These are phyloP conservation scores for Diddensiella caesifluorescens DNA, from an alignment of 805 yeast genomes.

Conservation along the genomic window DNA sequence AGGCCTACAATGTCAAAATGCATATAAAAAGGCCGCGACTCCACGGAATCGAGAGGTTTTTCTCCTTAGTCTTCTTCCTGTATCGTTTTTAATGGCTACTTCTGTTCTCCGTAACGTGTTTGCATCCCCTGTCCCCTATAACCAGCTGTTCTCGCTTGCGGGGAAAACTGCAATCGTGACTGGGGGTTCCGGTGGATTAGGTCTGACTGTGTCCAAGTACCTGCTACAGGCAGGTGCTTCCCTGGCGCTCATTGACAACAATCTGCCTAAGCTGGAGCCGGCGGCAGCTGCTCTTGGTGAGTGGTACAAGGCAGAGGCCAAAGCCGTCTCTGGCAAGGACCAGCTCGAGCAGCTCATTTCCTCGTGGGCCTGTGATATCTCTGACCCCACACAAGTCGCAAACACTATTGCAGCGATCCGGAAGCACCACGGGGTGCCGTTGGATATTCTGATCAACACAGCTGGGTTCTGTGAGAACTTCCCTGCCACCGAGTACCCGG, in stretches of 20 bases:
- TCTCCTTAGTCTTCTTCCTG: no score
- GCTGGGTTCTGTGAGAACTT: constrained; percentile 85
- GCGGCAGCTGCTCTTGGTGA: constrained; percentile 45
- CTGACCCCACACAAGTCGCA: constrained; percentile 57
- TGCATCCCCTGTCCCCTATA: constrained; percentile 3
- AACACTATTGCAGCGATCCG: constrained; percentile 48
- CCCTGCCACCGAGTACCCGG: constrained; percentile 73
- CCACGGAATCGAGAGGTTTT: no score
- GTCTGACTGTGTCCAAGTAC: constrained; percentile 59
- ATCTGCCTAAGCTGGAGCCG: constrained; percentile 51
- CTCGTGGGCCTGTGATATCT: constrained; percentile 71
- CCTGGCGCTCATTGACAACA: constrained; percentile 66
- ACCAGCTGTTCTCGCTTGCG: constrained; percentile 23
- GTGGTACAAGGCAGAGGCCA: constrained; percentile 39
- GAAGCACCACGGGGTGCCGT: constrained; percentile 53
- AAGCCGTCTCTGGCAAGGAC: neutral
- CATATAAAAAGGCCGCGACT: no score
- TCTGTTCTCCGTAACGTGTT: constrained; percentile 2
- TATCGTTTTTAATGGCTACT: no score
- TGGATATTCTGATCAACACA: constrained; percentile 64
- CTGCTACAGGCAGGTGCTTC: constrained; percentile 73
- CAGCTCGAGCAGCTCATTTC: constrained; percentile 28
- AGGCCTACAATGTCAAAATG: no score
- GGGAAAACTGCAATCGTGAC: constrained; percentile 69
- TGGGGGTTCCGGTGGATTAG: constrained; percentile 79